Percentiles rank a stretch among this genome's conserved stretches.
These are phyloP conservation scores for Leptographium galeiforme DNA, from an alignment of 2,329 filamentous ascomycete genomes.

Conservation along the genomic window DNA sequence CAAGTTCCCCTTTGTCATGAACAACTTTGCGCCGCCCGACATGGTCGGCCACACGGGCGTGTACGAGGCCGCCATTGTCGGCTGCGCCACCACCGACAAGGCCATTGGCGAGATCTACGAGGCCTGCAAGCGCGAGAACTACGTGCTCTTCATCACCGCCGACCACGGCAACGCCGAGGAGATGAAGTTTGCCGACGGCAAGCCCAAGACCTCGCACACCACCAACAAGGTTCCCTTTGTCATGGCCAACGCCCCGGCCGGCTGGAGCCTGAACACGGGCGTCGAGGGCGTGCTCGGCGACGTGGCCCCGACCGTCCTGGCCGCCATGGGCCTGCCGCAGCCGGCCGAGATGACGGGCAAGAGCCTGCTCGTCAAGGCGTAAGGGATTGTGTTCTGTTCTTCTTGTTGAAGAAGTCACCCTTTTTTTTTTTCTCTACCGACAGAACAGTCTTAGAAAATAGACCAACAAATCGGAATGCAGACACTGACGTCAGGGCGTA, in stretches of 20 bases:
- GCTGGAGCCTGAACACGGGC: conserved; percentile 68
- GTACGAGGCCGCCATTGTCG: conserved; percentile 85
- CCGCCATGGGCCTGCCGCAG: conserved; percentile 78
- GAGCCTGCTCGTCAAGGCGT: conserved; percentile 69
- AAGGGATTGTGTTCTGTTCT: conserved; percentile 3
- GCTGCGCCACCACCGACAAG: conserved; percentile 75
- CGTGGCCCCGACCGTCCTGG: conserved; percentile 87
- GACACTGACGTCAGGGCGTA: too few relatives aligned
- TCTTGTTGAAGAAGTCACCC: too few relatives aligned
- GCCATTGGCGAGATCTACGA: conserved; percentile 89
- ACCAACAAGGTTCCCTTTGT: conserved; percentile 96
- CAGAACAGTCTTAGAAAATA: too few relatives aligned
- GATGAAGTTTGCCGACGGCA: conserved; percentile 93
- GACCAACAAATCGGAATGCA: neutral
- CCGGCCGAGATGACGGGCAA: conserved; percentile 85
- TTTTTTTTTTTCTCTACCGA: too few relatives aligned
- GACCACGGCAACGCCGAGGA: conserved; percentile 98
- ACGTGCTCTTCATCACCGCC: conserved; percentile 87
- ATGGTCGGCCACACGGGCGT: conserved; percentile 99
- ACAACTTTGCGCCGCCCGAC: conserved; percentile 98
- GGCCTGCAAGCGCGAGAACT: conserved; percentile 83
- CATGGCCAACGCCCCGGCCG: conserved; percentile 90
- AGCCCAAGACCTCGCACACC: conserved; percentile 95
- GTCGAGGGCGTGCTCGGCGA: conserved; percentile 85
- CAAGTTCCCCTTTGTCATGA: conserved; percentile 95